Evolutionary conservation across 805 yeast genomes (phyloP).

Genomic region (Scheffersomyces coipomensis): DNA sequence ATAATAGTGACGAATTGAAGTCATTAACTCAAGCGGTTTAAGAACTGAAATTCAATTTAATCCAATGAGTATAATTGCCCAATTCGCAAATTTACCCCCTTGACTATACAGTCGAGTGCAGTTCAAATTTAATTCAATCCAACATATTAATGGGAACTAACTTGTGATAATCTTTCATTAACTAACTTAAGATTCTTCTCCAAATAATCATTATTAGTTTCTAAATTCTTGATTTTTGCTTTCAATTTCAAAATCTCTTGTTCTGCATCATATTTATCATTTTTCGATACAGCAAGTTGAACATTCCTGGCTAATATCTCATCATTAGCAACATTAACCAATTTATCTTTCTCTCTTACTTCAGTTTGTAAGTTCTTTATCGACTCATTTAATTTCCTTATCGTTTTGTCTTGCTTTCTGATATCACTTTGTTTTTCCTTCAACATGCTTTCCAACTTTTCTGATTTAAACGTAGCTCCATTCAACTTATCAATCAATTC

Average conservation of each 20-base stretch:
- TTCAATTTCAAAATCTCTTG: not conserved
- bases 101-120: no score
- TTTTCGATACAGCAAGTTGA: conserved; percentile 48
- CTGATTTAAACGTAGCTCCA: conserved; percentile 22
- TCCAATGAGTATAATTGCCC: no score
- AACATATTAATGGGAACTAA: no score
- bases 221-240: no score
- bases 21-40: no score
- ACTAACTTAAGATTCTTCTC: no score
- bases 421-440: conserved; percentile 9
- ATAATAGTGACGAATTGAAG: no score
- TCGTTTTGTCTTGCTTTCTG: conserved; percentile 13
- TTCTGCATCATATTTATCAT: not conserved
- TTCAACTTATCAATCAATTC: conserved; percentile 44
- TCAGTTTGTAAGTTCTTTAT: conserved; percentile 24
- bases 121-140: no score
- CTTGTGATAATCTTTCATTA: no score
- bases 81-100: no score
- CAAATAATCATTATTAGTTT: no score
- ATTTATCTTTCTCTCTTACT: conserved; percentile 48
- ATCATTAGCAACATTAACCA: conserved; percentile 62
- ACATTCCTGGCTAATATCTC: conserved; percentile 62
- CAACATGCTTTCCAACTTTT: conserved; percentile 16
- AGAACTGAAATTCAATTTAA: no score
- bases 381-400: conserved; percentile 15